Evolutionary conservation across 1,139 yeast genomes (phyloP), one percentile per base, ranked within the genome.

Genomic region (Debaryomyces sp.): DNA sequence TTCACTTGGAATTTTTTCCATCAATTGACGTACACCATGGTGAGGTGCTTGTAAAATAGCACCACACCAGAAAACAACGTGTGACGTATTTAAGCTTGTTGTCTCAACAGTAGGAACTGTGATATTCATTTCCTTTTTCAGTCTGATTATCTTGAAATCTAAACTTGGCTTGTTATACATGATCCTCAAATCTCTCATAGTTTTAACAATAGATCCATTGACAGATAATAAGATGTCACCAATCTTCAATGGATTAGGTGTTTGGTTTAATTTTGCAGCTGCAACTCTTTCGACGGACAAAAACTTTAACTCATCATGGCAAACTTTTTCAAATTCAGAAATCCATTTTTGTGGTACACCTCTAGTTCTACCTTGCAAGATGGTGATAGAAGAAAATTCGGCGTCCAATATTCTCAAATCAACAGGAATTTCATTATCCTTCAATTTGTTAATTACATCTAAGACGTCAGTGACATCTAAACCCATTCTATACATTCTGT

Each of bases 281-380:
- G 89, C 81, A 4, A 87, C 84, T 58, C 94, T 80, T 22, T 85
- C 78, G 13, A 89, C 95, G 12, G 84, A 75, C 61, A 89, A 79
- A 53, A 91, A 81, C 60, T 89, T 90, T 45, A 87, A 77, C 57
- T 88, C 84, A 59, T 87, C 89, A 30, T 77, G 74, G 46, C 75
- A 67, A 24, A 60, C 75, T 29, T 79, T 75, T 63, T 89, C 96
- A 61, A 89, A 80, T 55, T 75, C 76, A 33, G 75, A 63, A 53
- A 91, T 87, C 96, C 96, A 89, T 37, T 82, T 83, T 58, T 88
- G 94, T 1, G 94, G 81, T 18, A 91, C 96, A 13, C 96, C 96
- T 60, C 90, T 78, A 44, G 89, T 81, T 66, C 97, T 82, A 2
- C 96, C 96, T 59, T 85, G 87, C 24, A 85, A 78, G 23, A 90